A percentile compares a stretch with the other conserved stretches of the same genome.
Evolutionary conservation across 2,329 filamentous ascomycete genomes (phyloP).

Genomic region (Ramichloridium luteum): DNA sequence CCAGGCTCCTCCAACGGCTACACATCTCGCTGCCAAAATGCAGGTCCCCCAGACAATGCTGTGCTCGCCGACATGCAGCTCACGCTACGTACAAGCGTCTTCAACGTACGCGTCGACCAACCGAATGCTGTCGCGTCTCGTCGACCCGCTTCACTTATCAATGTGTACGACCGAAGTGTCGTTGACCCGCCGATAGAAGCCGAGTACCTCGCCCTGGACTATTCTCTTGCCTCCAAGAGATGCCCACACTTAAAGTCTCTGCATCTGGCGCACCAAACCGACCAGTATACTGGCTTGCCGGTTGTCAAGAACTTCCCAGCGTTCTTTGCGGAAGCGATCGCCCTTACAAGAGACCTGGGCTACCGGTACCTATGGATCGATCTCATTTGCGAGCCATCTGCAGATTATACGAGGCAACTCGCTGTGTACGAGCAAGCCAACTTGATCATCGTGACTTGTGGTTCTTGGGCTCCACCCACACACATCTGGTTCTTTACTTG

Average conservation of each 20-base stretch:
- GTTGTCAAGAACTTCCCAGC: background rate
- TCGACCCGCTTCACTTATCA: constrained; percentile 1
- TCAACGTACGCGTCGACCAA: too few relatives aligned
- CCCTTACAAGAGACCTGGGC: constrained; percentile 6
- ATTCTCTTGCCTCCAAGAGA: constrained; percentile 2
- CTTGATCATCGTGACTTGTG: constrained; percentile 6
- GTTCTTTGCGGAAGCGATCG: constrained; percentile 3
- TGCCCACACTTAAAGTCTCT: constrained; percentile 1
- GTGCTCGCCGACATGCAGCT: too few relatives aligned
- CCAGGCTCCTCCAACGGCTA: too few relatives aligned
- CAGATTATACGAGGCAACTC: constrained; percentile 1
- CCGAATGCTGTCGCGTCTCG: too few relatives aligned
- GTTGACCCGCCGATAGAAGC: constrained; percentile 1
- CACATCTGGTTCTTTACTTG: constrained; percentile 6
- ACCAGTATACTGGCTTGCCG: too few relatives aligned
- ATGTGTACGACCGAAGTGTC: background rate
- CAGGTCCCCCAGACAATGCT: too few relatives aligned
- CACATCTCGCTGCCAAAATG: too few relatives aligned
- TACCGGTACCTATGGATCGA: constrained; percentile 12
- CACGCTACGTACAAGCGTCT: too few relatives aligned
- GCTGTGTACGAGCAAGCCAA: constrained; percentile 4
- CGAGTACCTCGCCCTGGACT: constrained; percentile 3
- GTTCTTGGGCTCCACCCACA: background rate
- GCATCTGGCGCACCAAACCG: too few relatives aligned
- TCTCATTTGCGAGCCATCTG: constrained; percentile 4